These are phyloP conservation scores for Stemphylium vesicarium DNA, from an alignment of 2,329 filamentous ascomycete species.

Conservation along the genomic window DNA sequence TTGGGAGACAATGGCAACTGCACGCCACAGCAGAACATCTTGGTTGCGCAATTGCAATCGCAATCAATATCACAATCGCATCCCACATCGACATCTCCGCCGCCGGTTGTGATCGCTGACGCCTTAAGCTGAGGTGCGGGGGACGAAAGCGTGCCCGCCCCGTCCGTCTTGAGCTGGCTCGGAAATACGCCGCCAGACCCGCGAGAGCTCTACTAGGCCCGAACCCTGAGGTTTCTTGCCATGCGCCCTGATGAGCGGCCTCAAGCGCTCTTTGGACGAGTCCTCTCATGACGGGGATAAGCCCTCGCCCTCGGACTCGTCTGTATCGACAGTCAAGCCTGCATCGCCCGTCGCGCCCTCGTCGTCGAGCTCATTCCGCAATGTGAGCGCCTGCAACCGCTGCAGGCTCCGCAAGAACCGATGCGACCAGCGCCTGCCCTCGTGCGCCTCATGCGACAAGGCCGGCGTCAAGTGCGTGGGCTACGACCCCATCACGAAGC, in stretches of 20 bases:
- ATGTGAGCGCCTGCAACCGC: conserved; percentile 86
- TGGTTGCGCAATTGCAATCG: conserved; percentile 8
- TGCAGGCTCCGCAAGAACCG: conserved; percentile 92
- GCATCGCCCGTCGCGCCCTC: conserved; percentile 39
- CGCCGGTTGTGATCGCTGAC: conserved; percentile 9
- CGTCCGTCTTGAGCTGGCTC: conserved; percentile 1
- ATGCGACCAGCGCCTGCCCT: conserved; percentile 90
- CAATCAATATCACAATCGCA: conserved; percentile 6
- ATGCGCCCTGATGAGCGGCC: conserved; percentile 50
- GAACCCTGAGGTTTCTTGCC: conserved; percentile 29
- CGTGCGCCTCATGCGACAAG: conserved; percentile 91
- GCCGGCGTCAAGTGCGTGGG: conserved; percentile 90
- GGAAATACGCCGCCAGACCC: conserved; percentile 1
- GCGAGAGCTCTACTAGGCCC: conserved; percentile 12
- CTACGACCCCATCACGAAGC: conserved; percentile 95
- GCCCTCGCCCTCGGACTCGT: conserved; percentile 36
- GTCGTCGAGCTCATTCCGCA: conserved; percentile 50
- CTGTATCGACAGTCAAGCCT: conserved; percentile 34
- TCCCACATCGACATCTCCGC: conserved; percentile 8
- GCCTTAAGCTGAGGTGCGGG: conserved; percentile 26
- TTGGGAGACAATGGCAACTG: conserved; percentile 21
- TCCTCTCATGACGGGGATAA: conserved; percentile 43
- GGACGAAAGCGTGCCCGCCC: conserved; percentile 14
- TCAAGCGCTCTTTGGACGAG: conserved; percentile 50
- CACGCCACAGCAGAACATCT: conserved; percentile 12